Base-by-base conservation (phyloP, 371 early-diverging fungal species). In the Basidiobolus meristosporus region DNA sequence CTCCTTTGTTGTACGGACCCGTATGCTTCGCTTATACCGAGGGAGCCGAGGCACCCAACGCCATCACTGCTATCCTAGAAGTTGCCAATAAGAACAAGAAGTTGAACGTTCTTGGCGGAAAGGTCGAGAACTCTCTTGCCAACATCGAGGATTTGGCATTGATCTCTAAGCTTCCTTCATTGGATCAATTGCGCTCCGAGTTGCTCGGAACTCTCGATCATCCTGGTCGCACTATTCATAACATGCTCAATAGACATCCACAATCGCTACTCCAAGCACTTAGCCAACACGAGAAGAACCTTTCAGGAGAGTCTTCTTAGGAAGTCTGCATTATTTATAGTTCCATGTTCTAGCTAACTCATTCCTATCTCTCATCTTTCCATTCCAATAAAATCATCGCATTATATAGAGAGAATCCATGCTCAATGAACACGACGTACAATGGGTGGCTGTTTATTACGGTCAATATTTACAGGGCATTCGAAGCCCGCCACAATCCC, bases 101-200 rank as follows among this genome's bases (percentile, higher is more conserved):
- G 47, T 50, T 76, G 45, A 43, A 68, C 19, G 41, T 76, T 22
- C 54, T 76, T 31, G 76, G 76, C 31, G 76, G 76, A 44, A 65
- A 65, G 51, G 42, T 76, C 11, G 76, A 76, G 32, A 49, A 62
- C 32, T 43, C 59, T 1, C 43, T 72, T 34, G 50, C 73, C 37
- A 67, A 60, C 16, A 57, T 65, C 21, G 56, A 53, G 9, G 73
- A 65, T 47, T 62, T 68, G 36, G 52, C 56, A 44, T 61, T 60
- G 56, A 54, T 73, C 7, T 57, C 67, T 6, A 56, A 68, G 20
- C 56, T 76, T 45, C 73, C 76, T 40, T 59, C 62, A 9, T 45
- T 70, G 41, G 52, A 68, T 31, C 54, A 60, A 17, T 31, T 71
- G 29, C 57, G 65, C 38, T 60, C 64, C 28, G 68, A 76, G 45